These are phyloP conservation scores for Pseudogymnoascus sp. DNA, from an alignment of 2,329 filamentous ascomycete species.

Conservation along the genomic window DNA sequence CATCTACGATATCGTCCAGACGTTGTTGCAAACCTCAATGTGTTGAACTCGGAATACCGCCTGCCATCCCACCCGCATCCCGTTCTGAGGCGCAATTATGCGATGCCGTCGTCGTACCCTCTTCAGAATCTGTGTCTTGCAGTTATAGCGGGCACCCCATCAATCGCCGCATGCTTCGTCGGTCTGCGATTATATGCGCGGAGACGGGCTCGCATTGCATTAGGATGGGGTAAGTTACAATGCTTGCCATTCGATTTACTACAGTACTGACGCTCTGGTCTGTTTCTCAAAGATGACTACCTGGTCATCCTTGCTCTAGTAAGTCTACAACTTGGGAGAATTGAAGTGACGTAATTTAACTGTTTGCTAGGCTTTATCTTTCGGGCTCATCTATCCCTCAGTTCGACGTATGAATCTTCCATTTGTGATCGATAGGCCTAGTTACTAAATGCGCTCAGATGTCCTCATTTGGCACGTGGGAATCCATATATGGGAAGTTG, in stretches of 20 bases:
- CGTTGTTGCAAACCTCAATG: background rate
- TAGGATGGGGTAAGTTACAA: background rate
- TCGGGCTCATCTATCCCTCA: conserved; percentile 2
- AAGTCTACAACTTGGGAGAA: background rate
- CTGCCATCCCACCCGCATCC: background rate
- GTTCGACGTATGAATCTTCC: background rate
- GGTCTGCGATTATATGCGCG: background rate
- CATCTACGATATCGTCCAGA: conserved; percentile 3
- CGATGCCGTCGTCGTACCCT: conserved; percentile 4
- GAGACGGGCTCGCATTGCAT: conserved; percentile 4
- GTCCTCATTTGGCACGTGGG: conserved; percentile 3
- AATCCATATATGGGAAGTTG: conserved; percentile 2
- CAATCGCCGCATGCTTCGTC: background rate
- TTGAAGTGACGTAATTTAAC: background rate
- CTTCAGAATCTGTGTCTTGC: background rate
- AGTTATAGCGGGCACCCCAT: background rate
- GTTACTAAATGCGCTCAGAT: background rate
- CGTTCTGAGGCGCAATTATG: background rate
- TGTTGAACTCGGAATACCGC: background rate
- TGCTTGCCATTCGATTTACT: background rate
- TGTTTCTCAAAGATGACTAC: background rate
- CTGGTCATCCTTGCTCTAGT: background rate
- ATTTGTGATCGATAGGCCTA: background rate
- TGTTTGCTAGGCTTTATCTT: background rate
- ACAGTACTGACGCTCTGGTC: background rate